Evolutionary conservation across 192 early-diverging fungal species (phyloP).

Genomic region (Mortierella claussenii): DNA sequence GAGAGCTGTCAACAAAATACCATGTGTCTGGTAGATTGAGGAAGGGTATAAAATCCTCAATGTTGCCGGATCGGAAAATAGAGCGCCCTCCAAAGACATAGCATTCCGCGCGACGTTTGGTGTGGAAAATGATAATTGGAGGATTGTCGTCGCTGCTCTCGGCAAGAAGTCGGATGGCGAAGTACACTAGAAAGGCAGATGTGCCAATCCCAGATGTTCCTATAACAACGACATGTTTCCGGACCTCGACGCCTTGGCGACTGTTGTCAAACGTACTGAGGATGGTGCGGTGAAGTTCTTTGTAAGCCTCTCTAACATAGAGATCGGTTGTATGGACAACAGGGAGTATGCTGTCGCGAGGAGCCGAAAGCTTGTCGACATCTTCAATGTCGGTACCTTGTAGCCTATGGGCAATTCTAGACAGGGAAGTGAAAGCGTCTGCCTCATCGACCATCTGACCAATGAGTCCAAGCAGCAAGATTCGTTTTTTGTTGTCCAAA

Average conservation of each 20-base stretch:
- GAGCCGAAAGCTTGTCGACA: too few relatives aligned
- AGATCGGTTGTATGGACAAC: conserved; percentile 10
- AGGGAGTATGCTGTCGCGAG: too few relatives aligned
- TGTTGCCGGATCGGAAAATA: conserved; percentile 8
- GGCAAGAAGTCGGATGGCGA: conserved; percentile 37
- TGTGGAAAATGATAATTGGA: conserved; percentile 33
- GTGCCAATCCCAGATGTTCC: conserved; percentile 48
- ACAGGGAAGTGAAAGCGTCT: too few relatives aligned
- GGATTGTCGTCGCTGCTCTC: conserved; percentile 17
- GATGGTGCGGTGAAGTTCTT: conserved; percentile 24
- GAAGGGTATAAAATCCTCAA: conserved; percentile 19
- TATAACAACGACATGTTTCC: conserved; percentile 31
- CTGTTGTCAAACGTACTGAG: neutral
- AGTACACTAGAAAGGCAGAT: conserved; percentile 49
- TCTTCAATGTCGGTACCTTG: too few relatives aligned
- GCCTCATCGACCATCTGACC: too few relatives aligned
- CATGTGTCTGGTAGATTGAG: conserved; percentile 21
- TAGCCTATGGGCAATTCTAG: too few relatives aligned
- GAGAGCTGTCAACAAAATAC: conserved; percentile 14
- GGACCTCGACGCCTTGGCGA: neutral
- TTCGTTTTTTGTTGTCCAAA: too few relatives aligned
- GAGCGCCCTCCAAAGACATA: conserved; percentile 28
- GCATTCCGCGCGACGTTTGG: neutral
- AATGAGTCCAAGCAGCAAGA: too few relatives aligned
- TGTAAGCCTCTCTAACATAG: conserved; percentile 36